Evolutionary conservation across 2,329 filamentous ascomycete genomes (phyloP).

Genomic region (Orbilia quercus): DNA sequence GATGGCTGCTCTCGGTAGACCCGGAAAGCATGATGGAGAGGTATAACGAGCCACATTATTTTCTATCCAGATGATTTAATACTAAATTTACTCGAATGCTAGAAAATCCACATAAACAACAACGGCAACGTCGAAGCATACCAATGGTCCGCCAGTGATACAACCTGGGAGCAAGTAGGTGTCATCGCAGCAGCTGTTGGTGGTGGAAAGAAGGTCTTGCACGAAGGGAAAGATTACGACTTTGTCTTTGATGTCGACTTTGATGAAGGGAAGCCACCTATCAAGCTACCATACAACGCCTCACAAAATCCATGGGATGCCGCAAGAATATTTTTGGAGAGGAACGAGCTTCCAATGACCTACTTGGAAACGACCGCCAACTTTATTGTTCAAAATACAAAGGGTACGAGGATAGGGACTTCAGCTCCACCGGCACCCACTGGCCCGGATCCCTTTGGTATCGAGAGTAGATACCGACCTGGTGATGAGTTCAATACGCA

Average conservation of each 20-base stretch:
- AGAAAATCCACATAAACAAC: conserved; percentile 71
- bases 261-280: conserved; percentile 88
- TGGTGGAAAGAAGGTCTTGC: conserved; percentile 81
- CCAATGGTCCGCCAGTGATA: conserved; percentile 58
- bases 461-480: conserved; percentile 81
- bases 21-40: conserved; percentile 95
- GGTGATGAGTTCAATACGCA: conserved; percentile 69
- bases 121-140: conserved; percentile 59
- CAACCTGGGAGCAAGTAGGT: conserved; percentile 82
- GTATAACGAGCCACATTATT: conserved; percentile 74
- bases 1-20: conserved; percentile 84
- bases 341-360: conserved; percentile 85
- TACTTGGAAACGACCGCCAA: conserved; percentile 90
- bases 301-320: conserved; percentile 92
- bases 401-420: conserved; percentile 83
- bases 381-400: conserved; percentile 90
- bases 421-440: conserved; percentile 63
- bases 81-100: conserved; percentile 69
- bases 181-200: conserved; percentile 90
- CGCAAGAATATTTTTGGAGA: conserved; percentile 87
- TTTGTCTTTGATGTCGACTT: conserved; percentile 98
- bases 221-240: conserved; percentile 89
- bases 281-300: conserved; percentile 94
- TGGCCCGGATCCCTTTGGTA: conserved; percentile 78
- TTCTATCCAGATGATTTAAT: not conserved